Conservation (phyloP, 2,329 filamentous ascomycete species). For the Fusarium chlamydosporum region DNA sequence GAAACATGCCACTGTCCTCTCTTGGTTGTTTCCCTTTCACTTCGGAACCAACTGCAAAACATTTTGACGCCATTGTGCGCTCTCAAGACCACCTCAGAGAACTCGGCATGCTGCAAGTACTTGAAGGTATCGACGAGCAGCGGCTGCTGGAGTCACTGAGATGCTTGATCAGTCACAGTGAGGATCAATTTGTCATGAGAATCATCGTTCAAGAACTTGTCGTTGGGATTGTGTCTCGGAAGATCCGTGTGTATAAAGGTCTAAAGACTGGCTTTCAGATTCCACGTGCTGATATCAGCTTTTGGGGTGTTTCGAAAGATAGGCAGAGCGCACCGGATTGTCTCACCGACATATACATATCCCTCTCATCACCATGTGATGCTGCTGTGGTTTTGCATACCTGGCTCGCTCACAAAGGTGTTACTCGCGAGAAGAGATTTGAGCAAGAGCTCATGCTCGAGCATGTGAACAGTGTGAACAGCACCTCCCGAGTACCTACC, state of each 20-base stretch:
- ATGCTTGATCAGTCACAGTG: not conserved
- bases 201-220: not conserved
- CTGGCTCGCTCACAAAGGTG: not conserved
- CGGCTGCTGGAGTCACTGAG: constrained; percentile 19
- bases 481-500: constrained; percentile 14
- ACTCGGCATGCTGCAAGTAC: constrained; percentile 31
- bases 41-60: constrained; percentile 25
- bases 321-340: not conserved
- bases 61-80: constrained; percentile 34
- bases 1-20: constrained; percentile 13
- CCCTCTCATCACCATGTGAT: not conserved
- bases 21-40: constrained; percentile 36
- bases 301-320: constrained; percentile 11
- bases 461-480: not conserved
- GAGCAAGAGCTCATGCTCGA: constrained; percentile 30
- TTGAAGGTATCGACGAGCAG: constrained; percentile 36
- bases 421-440: not conserved
- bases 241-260: constrained; percentile 3
- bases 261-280: constrained; percentile 13
- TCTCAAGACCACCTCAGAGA: constrained; percentile 29
- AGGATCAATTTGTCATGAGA: not conserved
- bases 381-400: constrained; percentile 6
- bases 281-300: constrained; percentile 3
- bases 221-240: not conserved
- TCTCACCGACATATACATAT: constrained; percentile 2